Base-by-base conservation (phyloP, 2,329 filamentous ascomycete species). In the Lomentospora prolificans region DNA sequence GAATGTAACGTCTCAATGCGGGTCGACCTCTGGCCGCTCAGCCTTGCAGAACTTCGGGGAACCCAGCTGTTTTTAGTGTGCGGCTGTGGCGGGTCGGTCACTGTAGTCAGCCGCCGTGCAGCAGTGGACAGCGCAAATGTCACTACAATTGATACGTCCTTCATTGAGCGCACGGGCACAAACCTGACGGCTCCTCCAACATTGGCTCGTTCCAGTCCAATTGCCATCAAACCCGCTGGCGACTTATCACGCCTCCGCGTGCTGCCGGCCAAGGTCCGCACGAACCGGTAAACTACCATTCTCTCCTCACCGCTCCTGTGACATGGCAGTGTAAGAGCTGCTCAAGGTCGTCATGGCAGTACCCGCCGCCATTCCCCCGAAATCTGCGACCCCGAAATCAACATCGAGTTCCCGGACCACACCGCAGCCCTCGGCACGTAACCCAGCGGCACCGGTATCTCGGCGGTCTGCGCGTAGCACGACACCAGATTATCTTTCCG, bases 401-500 rank as follows among this genome's bases (percentile, higher is more conserved):
- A 46, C 53, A 24, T 27, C 55, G 25, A 50, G 48, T 46, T 55
- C 17, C 28, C 57, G 17, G 53, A 55, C 50, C 39, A 57, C 50
- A 56, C 48, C 30, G 51, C 55, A 56, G 57, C 33, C 52, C 28
- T 9, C 39, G 25, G 10, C 24, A 25, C 27, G 22, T 41, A 55
- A 59, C 58, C 57, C 60, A 31, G 56, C 28, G 58, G 60, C 44
- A 36, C 52, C 63, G 63, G 57, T 62, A 63, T 56, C 60, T 58
- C 67, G 72, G 57, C 66, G 65, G 36, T 51, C 67, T 27, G 61
- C 69, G 30, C 71, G 70, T 56, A 62, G 69, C 53, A 57, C 63
- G 6, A 61, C 70, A 27, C 59, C 69, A 57, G 81, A 80, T 68
- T 76, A 80, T 53, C 77, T 85, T 59, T 89, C 87, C 36, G 87